Evolutionary conservation across 768 basidiomycete genomes (phyloP).

Genomic region (Galerina marginata): DNA sequence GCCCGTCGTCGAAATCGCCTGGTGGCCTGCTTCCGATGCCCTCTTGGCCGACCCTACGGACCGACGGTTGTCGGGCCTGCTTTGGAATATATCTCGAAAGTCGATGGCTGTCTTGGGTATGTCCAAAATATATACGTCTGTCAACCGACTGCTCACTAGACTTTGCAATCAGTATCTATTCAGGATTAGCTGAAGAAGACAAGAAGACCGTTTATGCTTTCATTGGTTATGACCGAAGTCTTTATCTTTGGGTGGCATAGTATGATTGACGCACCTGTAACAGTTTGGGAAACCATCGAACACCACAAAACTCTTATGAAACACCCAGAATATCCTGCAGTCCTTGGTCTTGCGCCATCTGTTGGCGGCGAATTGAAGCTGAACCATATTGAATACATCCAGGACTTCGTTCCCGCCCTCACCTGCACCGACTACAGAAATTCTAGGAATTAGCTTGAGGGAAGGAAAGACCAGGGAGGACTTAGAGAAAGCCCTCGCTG

Average conservation of each 20-base stretch:
- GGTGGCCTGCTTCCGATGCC: conserved; percentile 1
- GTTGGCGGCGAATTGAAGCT: conserved; percentile 10
- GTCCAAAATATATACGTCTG: not conserved
- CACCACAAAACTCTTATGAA: conserved; percentile 22
- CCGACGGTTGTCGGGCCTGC: not conserved
- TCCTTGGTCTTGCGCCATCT: conserved; percentile 12
- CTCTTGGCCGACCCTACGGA: not conserved
- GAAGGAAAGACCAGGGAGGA: conserved; percentile 23
- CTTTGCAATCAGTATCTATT: conserved; percentile 9
- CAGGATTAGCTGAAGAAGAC: conserved; percentile 19
- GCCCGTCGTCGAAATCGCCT: conserved; percentile 12
- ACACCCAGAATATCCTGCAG: conserved; percentile 16
- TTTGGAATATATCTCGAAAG: conserved; percentile 7
- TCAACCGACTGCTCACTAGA: not conserved
- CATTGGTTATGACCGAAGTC: conserved; percentile 8
- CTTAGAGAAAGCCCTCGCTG: conserved; percentile 7
- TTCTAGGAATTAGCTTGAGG: conserved; percentile 15
- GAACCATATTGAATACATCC: conserved; percentile 21
- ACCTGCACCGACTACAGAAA: conserved; percentile 23
- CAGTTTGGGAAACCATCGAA: conserved; percentile 27
- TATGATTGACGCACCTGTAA: not conserved
- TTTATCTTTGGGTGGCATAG: not conserved
- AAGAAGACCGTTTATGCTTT: conserved; percentile 9
- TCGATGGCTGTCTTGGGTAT: conserved; percentile 11
- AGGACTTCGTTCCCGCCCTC: conserved; percentile 15